Evolutionary conservation across 345 rosid species (phyloP), one percentile per base, ranked within the genome.

Genomic region (Pistacia atlantica): DNA sequence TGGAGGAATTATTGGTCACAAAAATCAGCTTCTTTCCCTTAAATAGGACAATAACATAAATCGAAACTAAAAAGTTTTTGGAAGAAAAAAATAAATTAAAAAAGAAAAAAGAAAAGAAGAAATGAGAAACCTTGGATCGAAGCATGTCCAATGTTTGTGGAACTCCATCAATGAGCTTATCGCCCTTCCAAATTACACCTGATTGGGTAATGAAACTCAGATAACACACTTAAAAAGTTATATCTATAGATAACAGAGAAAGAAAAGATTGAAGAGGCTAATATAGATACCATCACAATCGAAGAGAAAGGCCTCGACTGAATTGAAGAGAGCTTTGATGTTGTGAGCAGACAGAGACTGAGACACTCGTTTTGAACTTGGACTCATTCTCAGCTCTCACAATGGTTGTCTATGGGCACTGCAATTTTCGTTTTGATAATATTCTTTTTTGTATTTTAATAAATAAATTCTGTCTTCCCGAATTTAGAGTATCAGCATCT

Each of bases 111-210:
- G 60, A 61, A 57, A 2, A 4, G 6, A 67, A 7, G 13, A 5
- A 52, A 33, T 71, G n/a, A 20, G 18, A 56, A 33, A 77, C 96
- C 89, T 86, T 89, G 38, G 97, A 91, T 42, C 97, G 95, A 76
- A 95, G 90, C 81, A 85, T 45, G 42, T 92, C 88, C 18, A 95
- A 83, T 2, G 95, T 89, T 58, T 84, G 68, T 54, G 88, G 72
- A 51, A 90, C 95, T 42, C 98, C 97, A 69, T 91, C 87, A 65
- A 96, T 85, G 78, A 92, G 97, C 77, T 78, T 87, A 52, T 92
- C 93, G 22, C 97, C 97, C 80, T 86, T 96, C 98, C 98, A 93
- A 57, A 96, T 93, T n/a, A 96, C 99, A 68, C 98, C 97, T 96
- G 79, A 58, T 60, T 17, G 20, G 25, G 20, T 2, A 48, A 62